Evolutionary conservation across 139 green algal species (phyloP), one percentile per base, ranked within the genome.

Genomic region (Chlorella sp.): DNA sequence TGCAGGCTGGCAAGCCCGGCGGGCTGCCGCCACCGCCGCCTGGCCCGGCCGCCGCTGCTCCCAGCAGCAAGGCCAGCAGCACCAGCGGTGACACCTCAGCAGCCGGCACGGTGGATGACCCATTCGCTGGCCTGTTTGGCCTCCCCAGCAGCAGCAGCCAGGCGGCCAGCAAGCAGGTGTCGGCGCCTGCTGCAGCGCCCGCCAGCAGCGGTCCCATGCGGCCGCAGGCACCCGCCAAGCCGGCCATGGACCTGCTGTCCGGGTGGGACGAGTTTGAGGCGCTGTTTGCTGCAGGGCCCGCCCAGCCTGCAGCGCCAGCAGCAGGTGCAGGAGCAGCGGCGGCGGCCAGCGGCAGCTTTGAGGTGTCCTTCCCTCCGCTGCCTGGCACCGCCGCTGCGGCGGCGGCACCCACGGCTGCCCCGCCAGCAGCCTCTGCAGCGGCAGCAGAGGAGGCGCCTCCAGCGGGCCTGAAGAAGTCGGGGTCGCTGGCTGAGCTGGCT

Each of bases 191-290:
- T 41, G 39, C 28, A 5, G 55, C 70, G 36, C 11, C 51, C 23
- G n/a, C 68, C 18, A 12, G 12, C 57, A 80, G 20, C 26, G 72
- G 71, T 4, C 86, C 86, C 6, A 90, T 90, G 86, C 75, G 76
- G 47, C 63, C 81, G 1, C 73, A 65, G 67, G 32, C 60, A 7
- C 17, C 86, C 2, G 26, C 72, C 12, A 30, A 51, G 20, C 73
- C 82, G 17, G 75, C 72, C 65, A 80, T 60, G 51, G 51, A 85
- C 76, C 44, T 90, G n/a, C 47, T 90, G 17, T 34, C 81, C 28
- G 86, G 86, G 6, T 90, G 86, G 86, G 82, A 87, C 17, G 86
- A 90, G 26, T 90, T 90, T 67, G 86, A 87, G n/a, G 74, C 81
- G 56, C 36, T 90, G 28, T 90, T 90, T 86, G 55, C 47, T n/a